Evolutionary conservation across 257 asterid species (phyloP), one percentile per base, ranked within the genome.

Genomic region (Fraxinus cuspidata): DNA sequence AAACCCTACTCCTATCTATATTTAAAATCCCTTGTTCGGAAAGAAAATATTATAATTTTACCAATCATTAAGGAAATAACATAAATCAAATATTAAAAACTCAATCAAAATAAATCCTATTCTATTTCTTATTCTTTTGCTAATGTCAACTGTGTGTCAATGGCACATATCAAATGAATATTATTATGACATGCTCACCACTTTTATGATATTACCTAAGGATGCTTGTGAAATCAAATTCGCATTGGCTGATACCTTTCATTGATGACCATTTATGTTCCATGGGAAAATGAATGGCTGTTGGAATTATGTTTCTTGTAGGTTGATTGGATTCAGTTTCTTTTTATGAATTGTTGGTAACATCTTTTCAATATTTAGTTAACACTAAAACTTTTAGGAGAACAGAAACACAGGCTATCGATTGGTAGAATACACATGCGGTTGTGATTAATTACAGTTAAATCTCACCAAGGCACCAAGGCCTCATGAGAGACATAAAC

Each of bases 381-480:
- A 42, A 42, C 51, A 11, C 3, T 2, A 40, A 40, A 10, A 42
- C 7, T 47, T 47, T 47, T 47, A 15, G 16, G 58, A 4, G 58
- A 47, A 47, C 21, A 47, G 18, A 42, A 47, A 47, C 21, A 16
- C n/a, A 16, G 58, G 8, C 16, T n/a, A 47, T 47, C 1, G 2
- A 47, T 47, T 47, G 58, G 16, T 16, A 21, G 58, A 47, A 15
- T 47, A 47, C 58, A 47, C 64, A 42, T 7, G 4, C 28, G 58
- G 13, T 34, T 64, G 42, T 35, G 58, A 47, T 15, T 47, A 15
- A 47, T 47, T 16, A 47, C 58, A 47, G 47, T 5, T 49, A 1
- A 73, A 21, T 74, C 25, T 56, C 29, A n/a, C 32, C 2, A n/a
- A 74, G 51, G 70, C 51, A 31, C 51, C 56, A 42, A 23, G 76